phyloP scores from a whole-genome alignment of 129 eudicot species.

The Oenanthe sinensis region DNA sequence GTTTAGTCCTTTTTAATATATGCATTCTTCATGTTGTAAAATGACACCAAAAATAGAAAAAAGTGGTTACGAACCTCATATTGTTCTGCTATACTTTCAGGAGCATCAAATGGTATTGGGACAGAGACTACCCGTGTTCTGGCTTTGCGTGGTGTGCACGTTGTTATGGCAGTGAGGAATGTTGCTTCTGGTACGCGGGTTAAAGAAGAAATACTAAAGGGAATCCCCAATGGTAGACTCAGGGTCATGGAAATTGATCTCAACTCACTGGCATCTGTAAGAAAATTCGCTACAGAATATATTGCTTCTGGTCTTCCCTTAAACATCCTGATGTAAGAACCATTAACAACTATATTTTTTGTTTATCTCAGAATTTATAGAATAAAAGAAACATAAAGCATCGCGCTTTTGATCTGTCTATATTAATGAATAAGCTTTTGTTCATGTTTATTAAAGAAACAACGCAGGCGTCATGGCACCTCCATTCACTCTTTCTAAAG shows the following conservation, averaged over 20 bases:
- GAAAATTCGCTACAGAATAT: constrained; percentile 66
- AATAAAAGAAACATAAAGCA: not conserved
- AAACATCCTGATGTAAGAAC: constrained; percentile 79
- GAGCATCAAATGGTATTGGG: constrained; percentile 94
- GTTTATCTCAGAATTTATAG: not conserved
- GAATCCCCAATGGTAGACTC: constrained; percentile 60
- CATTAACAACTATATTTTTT: not conserved
- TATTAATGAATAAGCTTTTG: not conserved
- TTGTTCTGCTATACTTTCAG: constrained; percentile 26
- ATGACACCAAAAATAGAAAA: not conserved
- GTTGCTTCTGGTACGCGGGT: constrained; percentile 51
- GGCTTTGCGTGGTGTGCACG: constrained; percentile 60
- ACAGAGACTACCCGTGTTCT: constrained; percentile 75
- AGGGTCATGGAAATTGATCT: constrained; percentile 90
- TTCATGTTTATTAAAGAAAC: constrained; percentile 36
- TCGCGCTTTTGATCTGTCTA: not conserved
- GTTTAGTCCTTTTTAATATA: not conserved
- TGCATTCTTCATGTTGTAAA: not conserved
- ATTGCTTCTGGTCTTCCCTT: constrained; percentile 59
- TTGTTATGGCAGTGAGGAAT: constrained; percentile 87
- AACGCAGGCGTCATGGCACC: constrained; percentile 93
- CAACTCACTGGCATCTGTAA: constrained; percentile 59
- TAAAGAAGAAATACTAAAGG: constrained; percentile 48
- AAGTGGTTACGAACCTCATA: not conserved
- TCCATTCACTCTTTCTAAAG: constrained; percentile 65